A percentile compares a stretch with the other conserved stretches of the same genome.
Evolutionary conservation across 805 yeast species (phyloP).

Genomic region (Tetrapisispora nanseiensis): DNA sequence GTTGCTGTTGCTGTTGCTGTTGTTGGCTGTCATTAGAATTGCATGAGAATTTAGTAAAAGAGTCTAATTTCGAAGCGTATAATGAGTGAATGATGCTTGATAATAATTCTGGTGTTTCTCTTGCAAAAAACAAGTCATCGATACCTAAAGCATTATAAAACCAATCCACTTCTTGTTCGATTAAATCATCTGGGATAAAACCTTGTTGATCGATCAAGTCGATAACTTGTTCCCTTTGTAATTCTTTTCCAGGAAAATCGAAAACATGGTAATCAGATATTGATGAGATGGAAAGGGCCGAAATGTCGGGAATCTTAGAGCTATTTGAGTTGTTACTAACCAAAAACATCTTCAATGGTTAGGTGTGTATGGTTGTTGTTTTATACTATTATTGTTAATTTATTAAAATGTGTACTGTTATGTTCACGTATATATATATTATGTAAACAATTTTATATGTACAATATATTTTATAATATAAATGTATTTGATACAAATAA

Average conservation of each 20-base stretch:
- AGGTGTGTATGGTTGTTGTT: background rate
- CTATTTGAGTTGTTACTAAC: background rate
- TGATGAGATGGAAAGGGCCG: slow-evolving; percentile 34
- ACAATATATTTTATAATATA: background rate
- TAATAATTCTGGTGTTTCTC: slow-evolving; percentile 70
- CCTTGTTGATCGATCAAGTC: slow-evolving; percentile 76
- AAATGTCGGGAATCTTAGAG: slow-evolving; percentile 37
- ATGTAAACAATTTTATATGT: too few species aligned
- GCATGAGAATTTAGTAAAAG: slow-evolving; percentile 54
- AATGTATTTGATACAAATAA: background rate
- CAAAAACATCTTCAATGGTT: background rate
- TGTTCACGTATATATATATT: too few species aligned
- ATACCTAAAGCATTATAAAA: slow-evolving; percentile 81
- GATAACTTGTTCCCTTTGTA: slow-evolving; percentile 72
- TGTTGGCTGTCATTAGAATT: background rate
- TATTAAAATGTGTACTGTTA: too few species aligned
- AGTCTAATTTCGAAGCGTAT: slow-evolving; percentile 88
- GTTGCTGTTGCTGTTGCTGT: background rate
- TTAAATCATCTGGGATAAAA: slow-evolving; percentile 77
- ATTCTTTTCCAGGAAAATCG: slow-evolving; percentile 70
- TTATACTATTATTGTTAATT: background rate
- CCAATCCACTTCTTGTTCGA: slow-evolving; percentile 83
- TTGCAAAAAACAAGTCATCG: slow-evolving; percentile 85
- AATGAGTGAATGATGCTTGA: slow-evolving; percentile 79
- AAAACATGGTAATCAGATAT: slow-evolving; percentile 61